A percentile compares a stretch with the other conserved stretches of the same genome.
These are phyloP conservation scores for Mucor plumbeus DNA, from an alignment of 371 early-diverging fungal species.

Conservation along the genomic window DNA sequence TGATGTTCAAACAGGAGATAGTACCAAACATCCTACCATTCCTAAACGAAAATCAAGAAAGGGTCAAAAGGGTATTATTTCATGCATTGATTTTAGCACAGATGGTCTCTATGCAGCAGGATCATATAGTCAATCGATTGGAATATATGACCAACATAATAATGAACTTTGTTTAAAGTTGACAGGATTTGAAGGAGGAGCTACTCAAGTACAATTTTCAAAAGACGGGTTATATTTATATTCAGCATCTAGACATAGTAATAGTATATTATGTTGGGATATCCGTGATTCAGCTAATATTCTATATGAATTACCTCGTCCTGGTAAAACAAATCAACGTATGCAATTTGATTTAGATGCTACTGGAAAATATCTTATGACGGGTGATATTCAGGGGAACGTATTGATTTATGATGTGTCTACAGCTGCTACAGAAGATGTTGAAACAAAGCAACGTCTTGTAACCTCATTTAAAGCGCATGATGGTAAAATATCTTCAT, in stretches of 20 bases:
- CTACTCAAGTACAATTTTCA: slow-evolving; percentile 65
- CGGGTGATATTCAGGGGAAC: slow-evolving; percentile 63
- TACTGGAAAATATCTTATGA: slow-evolving; percentile 57
- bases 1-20: slow-evolving; percentile 58
- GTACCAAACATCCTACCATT: slow-evolving; percentile 52
- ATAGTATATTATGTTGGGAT: slow-evolving; percentile 72
- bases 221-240: slow-evolving; percentile 65
- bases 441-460: slow-evolving; percentile 18
- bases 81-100: slow-evolving; percentile 69
- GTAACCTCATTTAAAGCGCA: slow-evolving; percentile 20
- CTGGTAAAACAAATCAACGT: slow-evolving; percentile 70
- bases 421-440: slow-evolving; percentile 19
- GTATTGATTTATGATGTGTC: slow-evolving; percentile 55
- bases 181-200: slow-evolving; percentile 48
- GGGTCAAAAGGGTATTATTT: slow-evolving; percentile 75
- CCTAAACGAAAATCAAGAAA: slow-evolving; percentile 64
- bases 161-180: slow-evolving; percentile 59
- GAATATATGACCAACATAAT: slow-evolving; percentile 65
- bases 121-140: slow-evolving; percentile 67
- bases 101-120: slow-evolving; percentile 76
- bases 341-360: slow-evolving; percentile 70
- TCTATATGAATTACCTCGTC: slow-evolving; percentile 53
- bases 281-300: slow-evolving; percentile 68
- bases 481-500: slow-evolving; percentile 27
- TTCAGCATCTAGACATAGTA: slow-evolving; percentile 61